Conservation (phyloP, 1,284 basidiomycete genomes). For the Marasmius fiardii region DNA sequence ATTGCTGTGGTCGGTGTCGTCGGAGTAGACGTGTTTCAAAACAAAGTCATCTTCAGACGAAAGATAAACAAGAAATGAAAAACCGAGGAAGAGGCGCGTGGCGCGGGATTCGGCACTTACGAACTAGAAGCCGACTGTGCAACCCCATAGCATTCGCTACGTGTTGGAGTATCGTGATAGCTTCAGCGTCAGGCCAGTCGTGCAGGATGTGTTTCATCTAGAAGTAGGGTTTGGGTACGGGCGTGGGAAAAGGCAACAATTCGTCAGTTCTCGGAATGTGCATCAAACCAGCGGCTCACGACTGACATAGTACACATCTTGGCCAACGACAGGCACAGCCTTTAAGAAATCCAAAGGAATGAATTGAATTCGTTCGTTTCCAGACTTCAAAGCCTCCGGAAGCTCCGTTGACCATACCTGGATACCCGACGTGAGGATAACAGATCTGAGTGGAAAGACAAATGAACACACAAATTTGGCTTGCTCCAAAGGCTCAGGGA, state of each 20-base stretch:
- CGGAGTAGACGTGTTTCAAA: background rate
- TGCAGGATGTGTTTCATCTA: slow-evolving; percentile 11
- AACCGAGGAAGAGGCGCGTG: background rate
- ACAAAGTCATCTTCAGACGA: slow-evolving; percentile 2
- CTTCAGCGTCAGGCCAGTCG: slow-evolving; percentile 9
- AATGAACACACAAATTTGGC: background rate
- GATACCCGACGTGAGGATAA: background rate
- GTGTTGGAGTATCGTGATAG: slow-evolving; percentile 1
- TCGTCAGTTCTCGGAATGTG: background rate
- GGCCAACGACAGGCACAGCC: background rate
- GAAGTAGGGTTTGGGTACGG: too few relatives aligned
- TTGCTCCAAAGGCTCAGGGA: slow-evolving; percentile 2
- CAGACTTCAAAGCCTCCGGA: slow-evolving; percentile 1
- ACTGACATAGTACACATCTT: slow-evolving; percentile 10
- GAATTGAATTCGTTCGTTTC: background rate
- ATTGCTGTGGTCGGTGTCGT: background rate
- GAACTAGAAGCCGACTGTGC: slow-evolving; percentile 5
- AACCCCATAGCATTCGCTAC: slow-evolving; percentile 1
- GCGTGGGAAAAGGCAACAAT: too few relatives aligned
- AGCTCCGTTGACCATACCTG: background rate
- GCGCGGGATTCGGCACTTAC: too few relatives aligned
- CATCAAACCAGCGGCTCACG: background rate
- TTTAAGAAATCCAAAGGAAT: slow-evolving; percentile 3
- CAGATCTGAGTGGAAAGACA: background rate
- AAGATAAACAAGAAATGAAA: background rate